Evolutionary conservation across 2,329 filamentous ascomycete species (phyloP), one percentile per base, ranked within the genome.

Genomic region (Emmonsiellopsis sp.): DNA sequence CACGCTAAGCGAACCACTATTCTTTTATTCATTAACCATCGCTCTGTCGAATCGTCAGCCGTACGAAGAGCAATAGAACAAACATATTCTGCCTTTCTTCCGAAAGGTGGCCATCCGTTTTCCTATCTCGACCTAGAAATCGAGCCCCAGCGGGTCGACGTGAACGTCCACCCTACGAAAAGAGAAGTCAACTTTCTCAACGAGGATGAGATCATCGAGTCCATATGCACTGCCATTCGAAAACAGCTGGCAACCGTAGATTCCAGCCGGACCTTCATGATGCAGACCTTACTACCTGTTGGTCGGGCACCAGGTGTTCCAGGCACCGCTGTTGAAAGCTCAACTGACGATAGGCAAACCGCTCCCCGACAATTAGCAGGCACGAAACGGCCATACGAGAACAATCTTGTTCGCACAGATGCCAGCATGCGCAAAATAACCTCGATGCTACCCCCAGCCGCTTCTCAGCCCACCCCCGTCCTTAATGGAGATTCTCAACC

Each of bases 111-210:
- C 1, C 93, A 95, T 65, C 93, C 93, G 0, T 98, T 97, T 67
- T 77, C 92, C 54, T 98, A 98, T 65, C 77, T 98, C 30, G 93
- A 86, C 65, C 78, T 98, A 2, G 87, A 95, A 55, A 95, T 98
- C 54, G 91, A 97, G 61, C 92, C 93, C 1, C 83, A 86, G 30
- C 80, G 92, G 51, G 89, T 98, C 3, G 93, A 98, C 68, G 94
- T 98, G 65, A 98, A 98, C 62, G 87, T 98, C 0, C 93, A 98
- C 68, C 93, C 93, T 0, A 98, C 93, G 0, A 98, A 98, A 69
- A 80, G 89, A 50, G 92, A 98, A 66, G 93, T 98, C 16, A 93
- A 97, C 64, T 97, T 98, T 62, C 77, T 98, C 20, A 95, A 97
- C 57, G 93, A 98, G 67, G 93, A 98, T 58, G 93, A 98, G 62